These are phyloP conservation scores for Talaromyces marneffei DNA, from an alignment of 2,329 filamentous ascomycete species.

Conservation along the genomic window DNA sequence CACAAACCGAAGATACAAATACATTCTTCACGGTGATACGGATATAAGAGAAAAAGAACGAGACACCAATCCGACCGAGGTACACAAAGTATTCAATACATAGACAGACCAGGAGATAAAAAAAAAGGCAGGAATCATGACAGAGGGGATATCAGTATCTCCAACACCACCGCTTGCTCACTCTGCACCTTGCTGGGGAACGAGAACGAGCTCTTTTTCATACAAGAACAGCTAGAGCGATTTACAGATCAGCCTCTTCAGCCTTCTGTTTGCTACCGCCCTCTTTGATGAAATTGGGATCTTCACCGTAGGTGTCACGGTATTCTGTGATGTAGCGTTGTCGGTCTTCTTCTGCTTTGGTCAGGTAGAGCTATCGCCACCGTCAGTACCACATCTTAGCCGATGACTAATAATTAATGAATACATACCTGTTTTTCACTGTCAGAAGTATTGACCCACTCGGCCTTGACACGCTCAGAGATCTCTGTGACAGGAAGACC, in stretches of 20 bases:
- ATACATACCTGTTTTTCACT: constrained; percentile 35
- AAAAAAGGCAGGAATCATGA: background rate
- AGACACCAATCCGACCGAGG: constrained; percentile 1
- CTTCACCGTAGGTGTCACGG: constrained; percentile 32
- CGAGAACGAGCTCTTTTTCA: background rate
- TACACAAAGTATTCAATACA: background rate
- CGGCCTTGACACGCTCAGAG: constrained; percentile 14
- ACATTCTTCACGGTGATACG: constrained; percentile 5
- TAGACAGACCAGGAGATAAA: background rate
- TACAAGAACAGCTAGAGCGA: background rate
- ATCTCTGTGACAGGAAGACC: constrained; percentile 39
- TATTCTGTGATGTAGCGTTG: constrained; percentile 33
- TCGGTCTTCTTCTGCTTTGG: constrained; percentile 23
- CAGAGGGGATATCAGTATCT: constrained; percentile 4
- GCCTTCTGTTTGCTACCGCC: background rate
- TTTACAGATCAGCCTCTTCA: background rate
- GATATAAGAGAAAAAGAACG: background rate
- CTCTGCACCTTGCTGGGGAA: background rate
- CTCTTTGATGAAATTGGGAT: constrained; percentile 13
- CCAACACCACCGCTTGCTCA: background rate
- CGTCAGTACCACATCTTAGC: background rate
- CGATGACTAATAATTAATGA: background rate
- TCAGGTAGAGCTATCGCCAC: constrained; percentile 20
- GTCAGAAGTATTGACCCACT: constrained; percentile 26
- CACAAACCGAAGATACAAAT: constrained; percentile 11